phyloP scores from a whole-genome alignment of 2,329 filamentous ascomycete genomes.

The Xylaria sp. region DNA sequence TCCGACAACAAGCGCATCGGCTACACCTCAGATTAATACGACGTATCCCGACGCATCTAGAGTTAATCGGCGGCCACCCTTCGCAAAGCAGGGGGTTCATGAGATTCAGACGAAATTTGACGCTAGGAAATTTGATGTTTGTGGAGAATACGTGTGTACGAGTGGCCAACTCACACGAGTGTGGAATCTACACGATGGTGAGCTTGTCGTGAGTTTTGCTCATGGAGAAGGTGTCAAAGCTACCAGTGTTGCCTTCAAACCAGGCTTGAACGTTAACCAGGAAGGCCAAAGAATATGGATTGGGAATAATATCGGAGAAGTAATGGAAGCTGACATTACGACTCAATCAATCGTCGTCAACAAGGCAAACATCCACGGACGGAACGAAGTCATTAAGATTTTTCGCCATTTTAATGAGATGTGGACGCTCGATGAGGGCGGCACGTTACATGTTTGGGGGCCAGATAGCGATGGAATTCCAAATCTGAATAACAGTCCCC shows the following conservation, averaged over 20 bases:
- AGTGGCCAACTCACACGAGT: constrained; percentile 87
- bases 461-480: constrained; percentile 78
- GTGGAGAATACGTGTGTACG: constrained; percentile 87
- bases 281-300: constrained; percentile 90
- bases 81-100: constrained; percentile 74
- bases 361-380: constrained; percentile 78
- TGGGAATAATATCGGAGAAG: constrained; percentile 86
- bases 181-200: constrained; percentile 86
- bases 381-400: constrained; percentile 84
- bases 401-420: constrained; percentile 88
- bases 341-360: constrained; percentile 76
- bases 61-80: constrained; percentile 85
- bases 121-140: constrained; percentile 85
- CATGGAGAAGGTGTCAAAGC: constrained; percentile 89
- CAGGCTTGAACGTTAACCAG: constrained; percentile 77
- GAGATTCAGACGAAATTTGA: constrained; percentile 90
- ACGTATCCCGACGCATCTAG: constrained; percentile 87
- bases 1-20: constrained; percentile 42
- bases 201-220: constrained; percentile 80
- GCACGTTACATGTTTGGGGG: constrained; percentile 87
- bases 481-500: constrained; percentile 76
- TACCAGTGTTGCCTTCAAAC: constrained; percentile 86
- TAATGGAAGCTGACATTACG: constrained; percentile 87
- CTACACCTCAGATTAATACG: constrained; percentile 62
- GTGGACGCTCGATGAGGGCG: constrained; percentile 93